These are phyloP conservation scores for Hymenoscyphus infarciens DNA, from an alignment of 2,329 filamentous ascomycete genomes.

Conservation along the genomic window DNA sequence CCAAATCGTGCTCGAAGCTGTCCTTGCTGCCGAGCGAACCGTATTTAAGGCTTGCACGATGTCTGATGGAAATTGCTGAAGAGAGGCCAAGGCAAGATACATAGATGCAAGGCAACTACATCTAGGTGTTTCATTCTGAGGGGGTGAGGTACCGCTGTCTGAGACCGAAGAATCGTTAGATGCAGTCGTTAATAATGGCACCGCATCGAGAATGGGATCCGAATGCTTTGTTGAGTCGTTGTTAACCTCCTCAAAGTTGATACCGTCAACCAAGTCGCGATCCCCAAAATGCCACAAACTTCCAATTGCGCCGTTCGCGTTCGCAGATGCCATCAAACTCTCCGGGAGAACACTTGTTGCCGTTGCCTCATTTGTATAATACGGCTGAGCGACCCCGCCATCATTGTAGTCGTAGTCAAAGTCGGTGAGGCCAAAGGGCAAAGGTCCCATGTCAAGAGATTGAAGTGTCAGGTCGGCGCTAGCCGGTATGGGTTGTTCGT, in stretches of 20 bases:
- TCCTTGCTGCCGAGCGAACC: slow-evolving; percentile 27
- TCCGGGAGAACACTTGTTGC: slow-evolving; percentile 5
- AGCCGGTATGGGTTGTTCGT: slow-evolving; percentile 14
- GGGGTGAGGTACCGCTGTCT: slow-evolving; percentile 18
- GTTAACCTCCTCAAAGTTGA: slow-evolving; percentile 24
- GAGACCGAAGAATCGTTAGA: slow-evolving; percentile 19
- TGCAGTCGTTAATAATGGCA: slow-evolving; percentile 15
- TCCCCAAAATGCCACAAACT: slow-evolving; percentile 26
- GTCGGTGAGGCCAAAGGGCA: slow-evolving; percentile 19
- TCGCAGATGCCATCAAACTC: neutral
- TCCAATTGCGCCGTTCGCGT: slow-evolving; percentile 10
- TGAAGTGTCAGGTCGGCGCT: slow-evolving; percentile 4
- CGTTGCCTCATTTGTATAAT: slow-evolving; percentile 16
- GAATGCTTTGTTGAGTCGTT: slow-evolving; percentile 11
- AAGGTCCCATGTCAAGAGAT: slow-evolving; percentile 15
- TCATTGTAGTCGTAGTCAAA: slow-evolving; percentile 15
- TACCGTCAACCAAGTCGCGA: slow-evolving; percentile 17
- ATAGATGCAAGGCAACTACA: slow-evolving; percentile 33
- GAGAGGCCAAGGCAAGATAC: slow-evolving; percentile 32
- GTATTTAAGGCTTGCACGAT: slow-evolving; percentile 27
- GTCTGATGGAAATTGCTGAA: slow-evolving; percentile 31
- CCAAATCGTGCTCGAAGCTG: slow-evolving; percentile 46
- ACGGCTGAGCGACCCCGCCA: slow-evolving; percentile 20
- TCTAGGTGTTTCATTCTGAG: slow-evolving; percentile 8
- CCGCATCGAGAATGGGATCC: slow-evolving; percentile 8